Evolutionary conservation across 108 stramenopile species (phyloP), one percentile per base, ranked within the genome.

Genomic region (Skeletonema costatum): DNA sequence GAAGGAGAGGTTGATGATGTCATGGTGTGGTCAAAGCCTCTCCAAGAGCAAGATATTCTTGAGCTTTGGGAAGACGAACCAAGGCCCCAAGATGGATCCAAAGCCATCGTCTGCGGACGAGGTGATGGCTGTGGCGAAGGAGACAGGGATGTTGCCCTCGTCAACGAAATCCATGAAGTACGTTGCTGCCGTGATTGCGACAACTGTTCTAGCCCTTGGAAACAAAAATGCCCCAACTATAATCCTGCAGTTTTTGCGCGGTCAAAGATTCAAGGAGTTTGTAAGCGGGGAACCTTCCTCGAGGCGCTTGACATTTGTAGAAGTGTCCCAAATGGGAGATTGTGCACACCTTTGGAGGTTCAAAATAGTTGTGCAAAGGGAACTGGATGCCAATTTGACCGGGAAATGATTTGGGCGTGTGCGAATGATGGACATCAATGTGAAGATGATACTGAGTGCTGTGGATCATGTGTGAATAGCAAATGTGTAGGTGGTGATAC

Each of bases 321-420:
- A 16, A 19, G 51, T 5, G 51, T 53, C 42, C 1, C 42, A 25
- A 25, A 9, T 25, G 51, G 51, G 25, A 53, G 51, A 21, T 6
- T 53, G 19, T 53, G 51, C 5, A 53, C 51, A 9, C 51, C 51
- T 25, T 32, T 32, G 62, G 62, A 42, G 39, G 62, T 63, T 4
- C 21, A 21, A 21, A 21, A 32, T 9, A 32, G 39, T 21, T 63
- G 62, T 8, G 41, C 62, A 16, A 39, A n/a, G 11, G 62, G 62
- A 63, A 63, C 62, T n/a, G 62, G 62, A 8, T 63, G 62, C 9
- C 7, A 21, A 5, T 44, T 42, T 39, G 62, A 63, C 9, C 7
- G 41, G 32, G 62, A 63, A 21, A 58, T 68, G 67, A 12, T 68
- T 31, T 68, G 67, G 67, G 1, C 53, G n/a, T 68, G 67, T 13